phyloP scores from a whole-genome alignment of 768 basidiomycete genomes.

The Daedalea quercina region DNA sequence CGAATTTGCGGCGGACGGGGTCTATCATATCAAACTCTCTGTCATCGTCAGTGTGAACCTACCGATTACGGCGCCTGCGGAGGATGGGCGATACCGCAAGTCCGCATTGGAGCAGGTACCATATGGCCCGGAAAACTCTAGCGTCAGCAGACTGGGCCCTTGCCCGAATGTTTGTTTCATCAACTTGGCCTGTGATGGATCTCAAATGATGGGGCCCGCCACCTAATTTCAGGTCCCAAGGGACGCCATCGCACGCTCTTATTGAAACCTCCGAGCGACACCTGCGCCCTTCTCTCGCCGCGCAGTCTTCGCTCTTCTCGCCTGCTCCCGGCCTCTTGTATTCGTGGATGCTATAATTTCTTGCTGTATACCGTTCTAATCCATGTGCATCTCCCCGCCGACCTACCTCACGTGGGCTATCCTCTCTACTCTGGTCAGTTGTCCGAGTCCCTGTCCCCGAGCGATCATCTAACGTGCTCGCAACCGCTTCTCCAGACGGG shows the following conservation, averaged over 20 bases:
- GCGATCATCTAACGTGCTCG: background rate
- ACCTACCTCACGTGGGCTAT: conserved; percentile 60
- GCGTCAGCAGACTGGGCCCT: too few species aligned
- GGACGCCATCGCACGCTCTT: background rate
- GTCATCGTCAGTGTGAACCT: background rate
- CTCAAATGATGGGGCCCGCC: background rate
- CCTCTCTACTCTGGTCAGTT: conserved; percentile 43
- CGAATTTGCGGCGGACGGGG: background rate
- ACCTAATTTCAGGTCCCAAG: background rate
- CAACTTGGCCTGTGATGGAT: background rate
- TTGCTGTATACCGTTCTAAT: background rate
- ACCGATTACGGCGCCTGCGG: background rate
- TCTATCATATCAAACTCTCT: background rate
- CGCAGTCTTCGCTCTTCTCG: background rate
- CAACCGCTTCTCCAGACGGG: conserved; percentile 47
- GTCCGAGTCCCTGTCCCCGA: background rate
- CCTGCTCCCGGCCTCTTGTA: background rate
- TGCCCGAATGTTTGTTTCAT: too few species aligned
- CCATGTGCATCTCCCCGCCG: conserved; percentile 39
- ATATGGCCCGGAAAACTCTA: too few species aligned
- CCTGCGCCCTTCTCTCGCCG: background rate
- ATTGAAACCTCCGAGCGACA: background rate
- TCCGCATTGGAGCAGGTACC: too few species aligned
- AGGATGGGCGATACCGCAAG: too few species aligned
- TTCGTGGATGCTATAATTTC: background rate